Conservation (phyloP, 2,329 filamentous ascomycete genomes). For the Diplocarpon rosae region DNA sequence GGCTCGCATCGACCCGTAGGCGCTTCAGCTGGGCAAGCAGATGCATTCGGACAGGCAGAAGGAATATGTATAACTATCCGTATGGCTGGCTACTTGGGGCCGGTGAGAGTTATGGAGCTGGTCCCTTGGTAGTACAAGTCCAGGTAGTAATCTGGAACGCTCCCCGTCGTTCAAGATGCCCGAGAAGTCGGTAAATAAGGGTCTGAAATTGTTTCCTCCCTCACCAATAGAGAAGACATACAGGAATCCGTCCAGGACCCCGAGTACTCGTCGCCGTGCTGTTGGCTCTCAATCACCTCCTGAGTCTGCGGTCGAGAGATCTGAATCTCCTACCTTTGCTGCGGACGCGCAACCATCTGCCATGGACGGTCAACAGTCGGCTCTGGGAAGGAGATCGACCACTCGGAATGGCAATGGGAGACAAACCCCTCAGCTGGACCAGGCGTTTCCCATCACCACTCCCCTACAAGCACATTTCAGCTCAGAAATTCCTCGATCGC, state of each 20-base stretch:
- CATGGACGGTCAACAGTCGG: constrained; percentile 14
- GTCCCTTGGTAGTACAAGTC: constrained; percentile 1
- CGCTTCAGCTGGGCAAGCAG: constrained; percentile 8
- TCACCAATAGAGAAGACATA: constrained; percentile 23
- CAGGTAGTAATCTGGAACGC: background rate
- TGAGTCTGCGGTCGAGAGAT: constrained; percentile 16
- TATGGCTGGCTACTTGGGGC: background rate
- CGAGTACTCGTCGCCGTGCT: constrained; percentile 20
- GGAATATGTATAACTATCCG: background rate
- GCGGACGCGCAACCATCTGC: constrained; percentile 17
- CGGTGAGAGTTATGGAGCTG: constrained; percentile 4
- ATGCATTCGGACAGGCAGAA: too few relatives aligned
- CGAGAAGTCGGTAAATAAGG: constrained; percentile 22
- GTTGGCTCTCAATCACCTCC: constrained; percentile 16
- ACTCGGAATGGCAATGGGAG: constrained; percentile 6
- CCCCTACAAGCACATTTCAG: constrained; percentile 20
- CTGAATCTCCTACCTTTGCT: constrained; percentile 17
- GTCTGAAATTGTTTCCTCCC: constrained; percentile 26
- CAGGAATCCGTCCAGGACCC: constrained; percentile 18
- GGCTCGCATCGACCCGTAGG: constrained; percentile 10
- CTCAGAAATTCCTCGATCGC: constrained; percentile 31
- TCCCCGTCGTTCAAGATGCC: constrained; percentile 15
- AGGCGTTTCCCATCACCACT: constrained; percentile 15
- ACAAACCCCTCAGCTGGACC: constrained; percentile 12
- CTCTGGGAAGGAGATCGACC: constrained; percentile 11